phyloP scores from a whole-genome alignment of 2,329 filamentous ascomycete genomes.

The Mariannaea elegans region DNA sequence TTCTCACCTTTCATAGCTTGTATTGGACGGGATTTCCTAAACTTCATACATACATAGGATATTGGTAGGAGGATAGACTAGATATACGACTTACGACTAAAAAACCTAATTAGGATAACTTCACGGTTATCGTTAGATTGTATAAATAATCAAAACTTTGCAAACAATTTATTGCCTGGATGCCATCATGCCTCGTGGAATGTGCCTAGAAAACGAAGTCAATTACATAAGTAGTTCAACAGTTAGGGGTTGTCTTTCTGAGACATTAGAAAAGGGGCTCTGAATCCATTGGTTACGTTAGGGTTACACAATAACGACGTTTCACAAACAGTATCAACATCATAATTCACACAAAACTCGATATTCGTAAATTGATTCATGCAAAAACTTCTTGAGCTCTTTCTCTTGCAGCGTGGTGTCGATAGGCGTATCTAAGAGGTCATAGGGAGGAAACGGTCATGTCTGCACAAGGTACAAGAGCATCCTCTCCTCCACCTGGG shows the following conservation, averaged over 20 bases:
- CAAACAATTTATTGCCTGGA: too few relatives aligned
- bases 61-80: neutral
- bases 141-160: too few relatives aligned
- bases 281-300: neutral
- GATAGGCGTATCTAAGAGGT: conserved; percentile 41
- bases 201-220: too few relatives aligned
- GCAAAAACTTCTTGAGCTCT: conserved; percentile 30
- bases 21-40: too few relatives aligned
- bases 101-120: too few relatives aligned
- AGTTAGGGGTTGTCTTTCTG: neutral
- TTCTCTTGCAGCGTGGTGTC: conserved; percentile 38
- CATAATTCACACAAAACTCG: neutral
- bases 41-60: too few relatives aligned
- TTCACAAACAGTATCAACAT: neutral
- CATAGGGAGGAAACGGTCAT: conserved; percentile 27
- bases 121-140: too few relatives aligned
- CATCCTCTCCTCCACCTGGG: conserved; percentile 20
- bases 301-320: neutral
- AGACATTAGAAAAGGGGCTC: neutral
- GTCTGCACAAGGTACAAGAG: conserved; percentile 26
- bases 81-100: neutral
- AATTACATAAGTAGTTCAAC: too few relatives aligned
- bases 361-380: conserved; percentile 25
- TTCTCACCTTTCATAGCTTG: too few relatives aligned
- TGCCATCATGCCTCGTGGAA: too few relatives aligned